Conservation (phyloP, 768 basidiomycete genomes). For the Rhizopogon salebrosus region DNA sequence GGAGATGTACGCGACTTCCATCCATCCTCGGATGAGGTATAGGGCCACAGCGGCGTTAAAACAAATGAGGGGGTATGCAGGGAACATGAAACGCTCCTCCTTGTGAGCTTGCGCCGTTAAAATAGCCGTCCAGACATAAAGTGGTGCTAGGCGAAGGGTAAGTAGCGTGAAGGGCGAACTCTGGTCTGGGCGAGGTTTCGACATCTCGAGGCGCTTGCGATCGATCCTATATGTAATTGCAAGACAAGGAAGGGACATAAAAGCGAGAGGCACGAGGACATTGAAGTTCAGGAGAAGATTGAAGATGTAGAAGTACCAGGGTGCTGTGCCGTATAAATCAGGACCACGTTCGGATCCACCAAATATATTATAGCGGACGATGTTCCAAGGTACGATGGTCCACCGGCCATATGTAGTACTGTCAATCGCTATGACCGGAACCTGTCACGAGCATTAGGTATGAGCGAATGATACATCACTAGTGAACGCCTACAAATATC, state of each 20-base stretch:
- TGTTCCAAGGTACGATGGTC: constrained; percentile 86
- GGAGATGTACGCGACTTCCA: constrained; percentile 71
- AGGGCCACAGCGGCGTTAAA: constrained; percentile 92
- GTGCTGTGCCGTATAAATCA: constrained; percentile 89
- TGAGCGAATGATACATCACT: background rate
- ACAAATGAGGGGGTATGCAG: constrained; percentile 84
- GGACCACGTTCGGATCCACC: constrained; percentile 75
- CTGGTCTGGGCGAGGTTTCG: constrained; percentile 44
- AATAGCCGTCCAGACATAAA: constrained; percentile 88
- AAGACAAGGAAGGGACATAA: constrained; percentile 76
- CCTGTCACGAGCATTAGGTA: constrained; percentile 35
- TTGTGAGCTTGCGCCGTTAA: constrained; percentile 86
- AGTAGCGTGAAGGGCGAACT: constrained; percentile 80
- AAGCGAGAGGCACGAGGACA: constrained; percentile 71
- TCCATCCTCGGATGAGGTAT: constrained; percentile 82
- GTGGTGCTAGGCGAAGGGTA: constrained; percentile 71
- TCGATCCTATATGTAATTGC: constrained; percentile 71
- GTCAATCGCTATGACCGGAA: constrained; percentile 82
- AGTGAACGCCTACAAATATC: constrained; percentile 47
- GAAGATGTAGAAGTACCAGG: constrained; percentile 79
- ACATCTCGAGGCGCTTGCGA: constrained; percentile 64
- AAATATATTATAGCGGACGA: constrained; percentile 90
- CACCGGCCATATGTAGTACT: constrained; percentile 80
- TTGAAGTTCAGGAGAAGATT: constrained; percentile 97
- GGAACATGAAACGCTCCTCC: constrained; percentile 99